Conservation (phyloP, 2,329 filamentous ascomycete species). For the Nothophaeocryptopus gaeumannii region DNA sequence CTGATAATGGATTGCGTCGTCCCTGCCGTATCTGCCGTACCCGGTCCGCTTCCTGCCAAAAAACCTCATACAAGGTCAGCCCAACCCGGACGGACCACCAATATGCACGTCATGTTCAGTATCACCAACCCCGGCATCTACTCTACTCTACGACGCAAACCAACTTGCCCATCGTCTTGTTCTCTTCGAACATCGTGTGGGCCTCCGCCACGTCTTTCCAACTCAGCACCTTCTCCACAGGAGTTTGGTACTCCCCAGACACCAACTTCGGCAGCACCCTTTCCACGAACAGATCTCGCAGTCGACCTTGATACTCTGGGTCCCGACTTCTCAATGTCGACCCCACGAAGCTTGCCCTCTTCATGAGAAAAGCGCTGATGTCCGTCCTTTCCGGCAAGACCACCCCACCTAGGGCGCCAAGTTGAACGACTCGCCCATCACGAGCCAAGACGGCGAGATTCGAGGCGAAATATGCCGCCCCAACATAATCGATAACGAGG, state of each 20-base stretch:
- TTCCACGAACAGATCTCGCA: constrained; percentile 18
- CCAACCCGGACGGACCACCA: too few relatives aligned
- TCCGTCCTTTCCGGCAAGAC: constrained; percentile 15
- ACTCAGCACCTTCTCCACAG: constrained; percentile 13
- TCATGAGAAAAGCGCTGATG: constrained; percentile 15
- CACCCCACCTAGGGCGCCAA: constrained; percentile 14
- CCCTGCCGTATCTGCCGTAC: too few relatives aligned
- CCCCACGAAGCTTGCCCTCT: constrained; percentile 14
- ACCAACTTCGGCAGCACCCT: constrained; percentile 17
- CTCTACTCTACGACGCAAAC: constrained; percentile 16
- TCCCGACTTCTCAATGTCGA: constrained; percentile 15
- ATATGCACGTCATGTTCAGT: too few relatives aligned
- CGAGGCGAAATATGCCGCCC: constrained; percentile 17
- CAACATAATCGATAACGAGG: constrained; percentile 20
- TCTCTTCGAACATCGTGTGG: constrained; percentile 17
- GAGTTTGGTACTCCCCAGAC: constrained; percentile 7
- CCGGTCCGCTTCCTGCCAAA: too few relatives aligned
- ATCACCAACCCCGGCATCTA: not conserved
- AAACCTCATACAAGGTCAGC: too few relatives aligned
- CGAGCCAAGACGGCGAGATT: constrained; percentile 15
- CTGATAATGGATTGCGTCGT: too few relatives aligned
- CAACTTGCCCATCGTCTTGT: constrained; percentile 17
- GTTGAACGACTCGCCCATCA: constrained; percentile 15
- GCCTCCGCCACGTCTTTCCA: constrained; percentile 17
- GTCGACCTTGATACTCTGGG: constrained; percentile 12